Percentiles rank a stretch among this genome's conserved stretches.
phyloP scores from a whole-genome alignment of 495 filamentous ascomycete species.

The Ramalina peruviana region DNA sequence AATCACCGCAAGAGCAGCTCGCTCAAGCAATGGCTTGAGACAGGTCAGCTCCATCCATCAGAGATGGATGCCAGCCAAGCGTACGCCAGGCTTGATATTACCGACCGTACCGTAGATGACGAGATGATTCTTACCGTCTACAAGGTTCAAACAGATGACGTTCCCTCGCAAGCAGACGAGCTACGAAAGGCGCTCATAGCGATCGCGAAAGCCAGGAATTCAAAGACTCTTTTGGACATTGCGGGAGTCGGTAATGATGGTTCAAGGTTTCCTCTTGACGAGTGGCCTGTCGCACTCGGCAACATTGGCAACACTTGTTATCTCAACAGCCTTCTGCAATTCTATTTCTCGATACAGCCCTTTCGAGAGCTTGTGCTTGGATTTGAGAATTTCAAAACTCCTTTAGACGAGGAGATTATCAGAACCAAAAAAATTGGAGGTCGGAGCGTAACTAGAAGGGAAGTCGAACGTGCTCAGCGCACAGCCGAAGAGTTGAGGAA shows the following conservation, averaged over 20 bases:
- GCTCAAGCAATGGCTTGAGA: slow-evolving; percentile 41
- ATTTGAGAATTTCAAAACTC: slow-evolving; percentile 53
- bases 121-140: slow-evolving; percentile 37
- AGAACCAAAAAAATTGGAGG: slow-evolving; percentile 52
- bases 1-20: slow-evolving; percentile 36
- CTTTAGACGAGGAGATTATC: slow-evolving; percentile 44
- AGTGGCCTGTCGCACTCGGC: slow-evolving; percentile 67
- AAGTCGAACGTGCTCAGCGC: slow-evolving; percentile 52
- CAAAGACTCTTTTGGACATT: slow-evolving; percentile 21
- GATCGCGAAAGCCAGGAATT: slow-evolving; percentile 36
- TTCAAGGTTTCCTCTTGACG: slow-evolving; percentile 21
- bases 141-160: slow-evolving; percentile 34
- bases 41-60: slow-evolving; percentile 34
- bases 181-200: slow-evolving; percentile 35
- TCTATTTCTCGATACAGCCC: slow-evolving; percentile 78
- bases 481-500: slow-evolving; percentile 57
- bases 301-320: slow-evolving; percentile 99
- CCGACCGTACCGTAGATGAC: slow-evolving; percentile 37
- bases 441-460: slow-evolving; percentile 39
- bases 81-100: slow-evolving; percentile 40
- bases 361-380: slow-evolving; percentile 68
- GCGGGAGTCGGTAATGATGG: slow-evolving; percentile 21
- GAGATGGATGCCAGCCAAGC: slow-evolving; percentile 46
- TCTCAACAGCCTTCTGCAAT: slow-evolving; percentile 90
- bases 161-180: slow-evolving; percentile 31